Conservation (phyloP, 495 filamentous ascomycete genomes). For the Sordaria brevicollis region DNA sequence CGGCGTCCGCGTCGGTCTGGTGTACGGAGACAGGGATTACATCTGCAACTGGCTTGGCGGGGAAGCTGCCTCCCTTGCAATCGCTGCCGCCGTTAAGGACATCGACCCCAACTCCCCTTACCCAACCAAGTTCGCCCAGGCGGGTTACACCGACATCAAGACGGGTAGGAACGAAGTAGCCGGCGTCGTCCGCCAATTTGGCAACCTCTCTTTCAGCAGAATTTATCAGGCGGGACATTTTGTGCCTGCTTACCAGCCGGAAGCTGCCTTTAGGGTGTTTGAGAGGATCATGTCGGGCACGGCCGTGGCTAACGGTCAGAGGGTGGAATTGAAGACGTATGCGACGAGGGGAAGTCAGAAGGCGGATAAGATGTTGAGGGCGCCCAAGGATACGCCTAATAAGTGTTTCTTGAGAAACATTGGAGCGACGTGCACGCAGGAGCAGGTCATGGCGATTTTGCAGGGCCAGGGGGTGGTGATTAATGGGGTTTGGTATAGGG, state of each 20-base stretch:
- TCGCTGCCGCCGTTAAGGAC: slow-evolving; percentile 29
- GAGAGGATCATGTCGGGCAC: slow-evolving; percentile 49
- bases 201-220: slow-evolving; percentile 58
- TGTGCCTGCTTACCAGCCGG: slow-evolving; percentile 61
- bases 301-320: slow-evolving; percentile 50
- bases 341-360: slow-evolving; percentile 42
- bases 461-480: slow-evolving; percentile 33
- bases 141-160: slow-evolving; percentile 45
- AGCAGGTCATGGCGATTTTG: slow-evolving; percentile 35
- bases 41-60: slow-evolving; percentile 62
- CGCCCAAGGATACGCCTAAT: slow-evolving; percentile 29
- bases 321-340: slow-evolving; percentile 39
- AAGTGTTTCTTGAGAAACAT: slow-evolving; percentile 51
- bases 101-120: slow-evolving; percentile 1
- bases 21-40: slow-evolving; percentile 59
- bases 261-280: slow-evolving; percentile 54
- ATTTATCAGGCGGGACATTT: slow-evolving; percentile 64
- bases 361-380: slow-evolving; percentile 32
- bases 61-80: slow-evolving; percentile 45
- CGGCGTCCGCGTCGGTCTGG: slow-evolving; percentile 56
- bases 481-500: slow-evolving; percentile 44
- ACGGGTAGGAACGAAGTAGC: slow-evolving; percentile 43
- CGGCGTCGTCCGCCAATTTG: slow-evolving; percentile 57
- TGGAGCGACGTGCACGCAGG: slow-evolving; percentile 36
- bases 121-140: slow-evolving; percentile 26